These are phyloP conservation scores for Ophiosphaerella narmari DNA, from an alignment of 2,329 filamentous ascomycete genomes.

Conservation along the genomic window DNA sequence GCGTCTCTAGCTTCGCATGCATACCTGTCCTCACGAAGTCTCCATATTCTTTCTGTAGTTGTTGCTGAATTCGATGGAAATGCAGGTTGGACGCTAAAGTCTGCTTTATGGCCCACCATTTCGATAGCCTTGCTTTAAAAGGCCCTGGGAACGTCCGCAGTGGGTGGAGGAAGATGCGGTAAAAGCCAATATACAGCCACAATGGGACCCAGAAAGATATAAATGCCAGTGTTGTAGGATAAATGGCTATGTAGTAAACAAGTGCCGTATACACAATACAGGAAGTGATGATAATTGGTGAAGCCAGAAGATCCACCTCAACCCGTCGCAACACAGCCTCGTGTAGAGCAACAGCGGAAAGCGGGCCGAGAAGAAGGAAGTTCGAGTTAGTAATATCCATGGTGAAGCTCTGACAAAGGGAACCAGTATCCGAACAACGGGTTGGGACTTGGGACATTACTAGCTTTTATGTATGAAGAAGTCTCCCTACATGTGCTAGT, in stretches of 20 bases:
- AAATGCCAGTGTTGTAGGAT: conserved; percentile 9
- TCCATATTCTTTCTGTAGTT: conserved; percentile 27
- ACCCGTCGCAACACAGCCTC: conserved; percentile 6
- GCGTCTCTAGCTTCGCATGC: not conserved
- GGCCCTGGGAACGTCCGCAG: conserved; percentile 28
- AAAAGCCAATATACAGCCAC: conserved; percentile 23
- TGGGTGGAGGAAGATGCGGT: conserved; percentile 32
- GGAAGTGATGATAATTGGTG: conserved; percentile 1
- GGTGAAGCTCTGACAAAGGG: too few relatives aligned
- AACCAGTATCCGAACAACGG: too few relatives aligned
- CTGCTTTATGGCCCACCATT: conserved; percentile 29
- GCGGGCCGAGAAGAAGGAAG: not conserved
- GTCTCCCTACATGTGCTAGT: too few relatives aligned
- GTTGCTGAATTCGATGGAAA: conserved; percentile 22
- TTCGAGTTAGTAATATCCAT: too few relatives aligned
- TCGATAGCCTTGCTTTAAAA: conserved; percentile 24
- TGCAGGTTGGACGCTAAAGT: conserved; percentile 16
- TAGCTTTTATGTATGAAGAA: too few relatives aligned
- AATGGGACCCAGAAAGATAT: conserved; percentile 22
- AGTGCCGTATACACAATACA: not conserved
- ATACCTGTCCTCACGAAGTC: conserved; percentile 32
- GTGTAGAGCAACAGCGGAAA: conserved; percentile 7
- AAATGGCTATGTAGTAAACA: not conserved
- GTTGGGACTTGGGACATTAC: too few relatives aligned
- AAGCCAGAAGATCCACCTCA: conserved; percentile 9